Percentiles rank a stretch among this genome's conserved stretches.
Conservation (phyloP, 2,329 filamentous ascomycete species). For the Sporothrix luriei region DNA sequence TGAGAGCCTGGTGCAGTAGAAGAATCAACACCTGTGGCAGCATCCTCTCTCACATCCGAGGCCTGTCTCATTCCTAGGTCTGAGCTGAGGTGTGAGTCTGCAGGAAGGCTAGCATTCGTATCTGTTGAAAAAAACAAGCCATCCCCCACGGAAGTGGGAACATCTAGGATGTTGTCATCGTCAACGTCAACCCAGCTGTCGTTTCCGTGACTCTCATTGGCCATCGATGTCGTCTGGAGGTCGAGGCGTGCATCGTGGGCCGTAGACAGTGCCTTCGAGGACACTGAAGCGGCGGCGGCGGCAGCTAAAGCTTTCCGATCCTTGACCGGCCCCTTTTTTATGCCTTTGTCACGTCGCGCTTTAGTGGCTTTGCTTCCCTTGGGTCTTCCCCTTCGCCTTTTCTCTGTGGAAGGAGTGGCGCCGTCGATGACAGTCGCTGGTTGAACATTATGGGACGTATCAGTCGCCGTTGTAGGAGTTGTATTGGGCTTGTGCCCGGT, state of each 20-base stretch:
- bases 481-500: neutral
- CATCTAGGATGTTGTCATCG: conserved; percentile 44
- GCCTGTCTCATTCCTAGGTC: neutral
- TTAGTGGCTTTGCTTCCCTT: conserved; percentile 59
- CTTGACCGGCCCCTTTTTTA: conserved; percentile 50
- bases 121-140: conserved; percentile 29
- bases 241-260: neutral
- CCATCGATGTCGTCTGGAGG: neutral
- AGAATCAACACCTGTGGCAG: neutral
- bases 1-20: neutral
- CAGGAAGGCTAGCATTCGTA: neutral
- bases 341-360: conserved; percentile 53
- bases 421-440: neutral
- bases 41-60: neutral
- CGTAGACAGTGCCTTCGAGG: neutral
- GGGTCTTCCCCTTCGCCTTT: conserved; percentile 56
- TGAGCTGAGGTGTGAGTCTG: neutral
- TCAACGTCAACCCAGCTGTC: conserved; percentile 54
- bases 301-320: conserved; percentile 29
- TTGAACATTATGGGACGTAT: neutral
- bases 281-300: conserved; percentile 18
- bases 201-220: conserved; percentile 39
- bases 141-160: conserved; percentile 35
- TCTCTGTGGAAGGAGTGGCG: conserved; percentile 37
- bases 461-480: neutral